phyloP scores from a whole-genome alignment of 2,329 filamentous ascomycete genomes.

The Cordyceps fumosorosea region DNA sequence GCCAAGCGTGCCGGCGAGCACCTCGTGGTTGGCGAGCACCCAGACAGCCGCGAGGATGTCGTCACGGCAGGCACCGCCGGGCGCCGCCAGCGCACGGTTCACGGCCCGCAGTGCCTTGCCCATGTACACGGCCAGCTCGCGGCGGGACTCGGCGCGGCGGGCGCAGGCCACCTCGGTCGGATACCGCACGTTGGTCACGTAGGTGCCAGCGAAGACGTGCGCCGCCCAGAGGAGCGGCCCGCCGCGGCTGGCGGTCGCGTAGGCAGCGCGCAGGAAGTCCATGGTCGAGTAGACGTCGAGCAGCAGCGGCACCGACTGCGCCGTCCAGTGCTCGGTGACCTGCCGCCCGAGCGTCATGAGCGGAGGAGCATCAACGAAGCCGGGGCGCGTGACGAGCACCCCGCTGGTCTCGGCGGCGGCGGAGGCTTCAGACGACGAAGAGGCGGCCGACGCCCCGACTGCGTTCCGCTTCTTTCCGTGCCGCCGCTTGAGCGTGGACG shows the following conservation, averaged over 20 bases:
- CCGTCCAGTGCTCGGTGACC: constrained; percentile 32
- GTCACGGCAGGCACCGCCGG: constrained; percentile 24
- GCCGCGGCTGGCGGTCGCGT: constrained; percentile 20
- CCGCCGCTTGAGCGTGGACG: constrained; percentile 12
- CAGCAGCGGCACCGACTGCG: constrained; percentile 32
- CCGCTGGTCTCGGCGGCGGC: not conserved
- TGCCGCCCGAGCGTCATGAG: constrained; percentile 9
- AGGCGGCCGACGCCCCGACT: not conserved
- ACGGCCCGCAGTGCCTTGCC: constrained; percentile 33
- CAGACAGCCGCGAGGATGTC: constrained; percentile 34
- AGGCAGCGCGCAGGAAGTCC: constrained; percentile 27
- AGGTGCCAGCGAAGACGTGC: constrained; percentile 35
- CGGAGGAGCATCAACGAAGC: not conserved
- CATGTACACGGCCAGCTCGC: constrained; percentile 29
- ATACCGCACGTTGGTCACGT: constrained; percentile 30
- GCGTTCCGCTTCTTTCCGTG: constrained; percentile 22
- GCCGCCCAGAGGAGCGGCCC: constrained; percentile 34
- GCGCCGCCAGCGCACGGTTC: constrained; percentile 28
- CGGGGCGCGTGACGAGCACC: not conserved
- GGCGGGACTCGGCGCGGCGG: constrained; percentile 21
- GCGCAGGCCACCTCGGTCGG: constrained; percentile 24
- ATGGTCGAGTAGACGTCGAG: constrained; percentile 31
- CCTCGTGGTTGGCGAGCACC: constrained; percentile 35
- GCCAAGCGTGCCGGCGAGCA: constrained; percentile 31
- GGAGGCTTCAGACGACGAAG: not conserved